A percentile compares a stretch with the other conserved stretches of the same genome.
phyloP scores from a whole-genome alignment of 441 rosid genomes.

The Viola pubescens region DNA sequence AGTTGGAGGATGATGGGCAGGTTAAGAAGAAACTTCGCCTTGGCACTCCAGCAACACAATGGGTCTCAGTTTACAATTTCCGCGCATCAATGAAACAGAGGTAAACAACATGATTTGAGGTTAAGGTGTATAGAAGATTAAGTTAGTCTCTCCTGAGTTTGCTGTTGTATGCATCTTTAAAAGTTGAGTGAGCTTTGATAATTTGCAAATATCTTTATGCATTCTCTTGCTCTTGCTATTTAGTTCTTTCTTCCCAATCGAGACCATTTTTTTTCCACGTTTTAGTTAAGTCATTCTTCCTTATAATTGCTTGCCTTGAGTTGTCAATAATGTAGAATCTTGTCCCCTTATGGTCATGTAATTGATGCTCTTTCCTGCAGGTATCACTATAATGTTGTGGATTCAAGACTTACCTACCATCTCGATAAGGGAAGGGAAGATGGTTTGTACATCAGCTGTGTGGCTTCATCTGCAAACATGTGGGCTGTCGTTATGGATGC shows the following conservation, averaged over 20 bases:
- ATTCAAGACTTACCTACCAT: slow-evolving; percentile 49
- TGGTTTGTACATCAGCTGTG: slow-evolving; percentile 60
- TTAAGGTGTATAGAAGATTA: no score
- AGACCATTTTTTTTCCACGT: no score
- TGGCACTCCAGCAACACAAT: slow-evolving; percentile 63
- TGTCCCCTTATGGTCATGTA: no score
- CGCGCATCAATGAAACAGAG: slow-evolving; percentile 64
- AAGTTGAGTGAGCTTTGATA: no score
- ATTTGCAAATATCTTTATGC: no score
- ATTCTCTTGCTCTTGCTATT: no score
- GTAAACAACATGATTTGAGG: slow-evolving; percentile 17
- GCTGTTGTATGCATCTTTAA: no score
- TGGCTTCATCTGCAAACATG: slow-evolving; percentile 51
- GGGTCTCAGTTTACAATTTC: slow-evolving; percentile 57
- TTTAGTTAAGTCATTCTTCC: no score
- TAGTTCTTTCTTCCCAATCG: no score
- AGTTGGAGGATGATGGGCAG: slow-evolving; percentile 48
- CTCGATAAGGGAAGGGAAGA: slow-evolving; percentile 60
- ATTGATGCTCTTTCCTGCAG: slow-evolving; percentile 23
- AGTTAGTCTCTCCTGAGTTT: no score
- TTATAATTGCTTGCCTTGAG: no score
- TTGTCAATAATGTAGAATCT: no score
- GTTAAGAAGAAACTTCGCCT: slow-evolving; percentile 53
- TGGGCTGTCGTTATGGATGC: slow-evolving; percentile 87
- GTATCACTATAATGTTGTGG: slow-evolving; percentile 78